phyloP scores from a whole-genome alignment of 1,284 basidiomycete genomes.

The Malassezia sp. region DNA sequence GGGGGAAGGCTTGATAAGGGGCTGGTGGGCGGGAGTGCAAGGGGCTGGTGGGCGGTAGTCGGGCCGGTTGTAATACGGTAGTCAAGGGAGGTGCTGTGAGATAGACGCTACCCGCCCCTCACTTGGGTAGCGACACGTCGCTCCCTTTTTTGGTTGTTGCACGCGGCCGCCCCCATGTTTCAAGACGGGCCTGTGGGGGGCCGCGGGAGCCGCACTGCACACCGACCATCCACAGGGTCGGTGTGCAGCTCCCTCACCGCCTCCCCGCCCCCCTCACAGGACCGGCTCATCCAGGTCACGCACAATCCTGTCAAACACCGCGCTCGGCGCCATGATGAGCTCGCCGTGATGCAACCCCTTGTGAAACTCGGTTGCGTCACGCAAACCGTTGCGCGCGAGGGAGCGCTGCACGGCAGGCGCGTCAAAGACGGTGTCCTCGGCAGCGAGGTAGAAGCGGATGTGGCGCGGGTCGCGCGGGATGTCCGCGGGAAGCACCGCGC shows the following conservation, averaged over 20 bases:
- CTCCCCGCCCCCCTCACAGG: background rate
- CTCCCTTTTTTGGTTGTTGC: too few species aligned
- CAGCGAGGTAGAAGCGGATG: conserved; percentile 11
- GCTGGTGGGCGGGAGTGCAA: too few species aligned
- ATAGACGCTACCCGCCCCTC: too few species aligned
- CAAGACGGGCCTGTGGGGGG: too few species aligned
- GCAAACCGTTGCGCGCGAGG: conserved; percentile 8
- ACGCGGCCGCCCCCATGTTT: too few species aligned
- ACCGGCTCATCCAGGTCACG: conserved; percentile 2
- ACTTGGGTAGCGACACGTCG: too few species aligned
- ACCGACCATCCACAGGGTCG: too few species aligned
- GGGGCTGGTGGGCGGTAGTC: too few species aligned
- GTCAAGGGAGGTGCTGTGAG: too few species aligned
- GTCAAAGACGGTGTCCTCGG: conserved; percentile 12
- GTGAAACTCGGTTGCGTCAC: background rate
- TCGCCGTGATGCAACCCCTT: conserved; percentile 10
- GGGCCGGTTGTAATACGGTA: too few species aligned
- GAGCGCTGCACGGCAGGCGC: conserved; percentile 3
- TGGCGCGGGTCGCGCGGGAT: conserved; percentile 1
- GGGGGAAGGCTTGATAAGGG: too few species aligned
- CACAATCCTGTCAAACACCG: background rate
- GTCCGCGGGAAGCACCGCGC: conserved; percentile 38
- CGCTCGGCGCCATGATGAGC: conserved; percentile 3
- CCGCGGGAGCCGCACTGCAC: background rate
- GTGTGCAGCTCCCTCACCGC: too few species aligned